Base-by-base conservation (phyloP, 495 filamentous ascomycete species). In the Neurospora africana region DNA sequence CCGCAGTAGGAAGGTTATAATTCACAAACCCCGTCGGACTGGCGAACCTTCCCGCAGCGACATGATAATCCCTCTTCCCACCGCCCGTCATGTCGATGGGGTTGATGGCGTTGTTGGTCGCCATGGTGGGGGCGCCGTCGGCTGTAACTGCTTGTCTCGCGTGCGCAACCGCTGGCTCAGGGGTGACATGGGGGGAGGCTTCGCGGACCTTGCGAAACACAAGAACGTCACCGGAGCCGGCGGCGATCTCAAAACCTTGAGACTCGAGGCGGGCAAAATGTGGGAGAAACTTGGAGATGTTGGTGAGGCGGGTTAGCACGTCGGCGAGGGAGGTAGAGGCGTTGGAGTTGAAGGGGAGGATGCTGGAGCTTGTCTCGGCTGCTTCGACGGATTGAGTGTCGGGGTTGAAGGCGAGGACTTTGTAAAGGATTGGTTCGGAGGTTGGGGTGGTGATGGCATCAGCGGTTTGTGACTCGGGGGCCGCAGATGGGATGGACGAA, bases 231-330 rank as follows among this genome's bases (percentile, higher is more conserved):
- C 86, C 87, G 71, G 86, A 85, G 8, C 91, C 91, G 5, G 89
- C 89, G 11, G 91, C 87, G 71, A 94, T 91, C 69, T 92, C 90
- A 74, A 90, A 94, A 2, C 92, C 92, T 47, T 91, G 84, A 13
- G 83, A 79, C 74, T 90, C 84, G 73, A 95, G 86, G 19, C 84
- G 80, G 2, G 82, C 83, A 67, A 94, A 89, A 71, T 92, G 86
- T 0, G 91, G 87, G 40, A 93, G 83, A 78, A 94, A 95, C 72
- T 89, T 90, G 27, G 89, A 84, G 0, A 91, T 90, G 72, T 91
- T 88, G 68, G 89, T 87, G 15, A 94, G 83, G n/a, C 86, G 88
- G 10, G 87, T 83, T 10, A 95, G 80, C 5, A 90, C 85, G 61
- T 93, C 89, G 44, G 87, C 82, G 11, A 90, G 89, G 35, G 85